These are phyloP conservation scores for Coemansia sp. DNA, from an alignment of 192 early-diverging fungal species.

Conservation along the genomic window DNA sequence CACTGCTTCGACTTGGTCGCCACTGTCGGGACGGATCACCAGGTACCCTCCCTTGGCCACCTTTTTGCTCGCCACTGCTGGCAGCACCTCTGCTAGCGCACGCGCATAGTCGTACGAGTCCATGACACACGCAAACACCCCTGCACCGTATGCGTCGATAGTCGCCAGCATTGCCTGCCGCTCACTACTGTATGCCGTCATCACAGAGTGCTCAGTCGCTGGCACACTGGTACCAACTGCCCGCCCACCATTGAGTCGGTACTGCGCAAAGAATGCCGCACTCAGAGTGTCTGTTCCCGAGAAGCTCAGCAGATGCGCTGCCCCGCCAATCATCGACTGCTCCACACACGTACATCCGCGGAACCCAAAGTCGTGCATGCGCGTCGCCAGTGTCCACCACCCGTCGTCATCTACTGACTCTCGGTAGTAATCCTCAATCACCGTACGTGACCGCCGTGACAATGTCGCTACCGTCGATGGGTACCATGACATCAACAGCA, in stretches of 20 bases:
- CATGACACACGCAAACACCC: conserved; percentile 85
- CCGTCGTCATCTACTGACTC: conserved; percentile 63
- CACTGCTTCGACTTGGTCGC: conserved; percentile 74
- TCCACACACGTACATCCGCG: conserved; percentile 82
- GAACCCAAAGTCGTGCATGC: conserved; percentile 92
- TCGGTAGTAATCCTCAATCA: conserved; percentile 61
- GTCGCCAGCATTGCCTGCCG: conserved; percentile 64
- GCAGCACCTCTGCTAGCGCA: conserved; percentile 72
- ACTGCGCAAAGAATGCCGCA: conserved; percentile 78
- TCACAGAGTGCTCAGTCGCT: conserved; percentile 89
- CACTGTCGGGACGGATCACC: conserved; percentile 82
- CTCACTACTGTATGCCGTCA: conserved; percentile 73
- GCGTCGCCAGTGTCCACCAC: conserved; percentile 55
- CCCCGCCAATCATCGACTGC: conserved; percentile 82
- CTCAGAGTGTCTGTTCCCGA: conserved; percentile 76
- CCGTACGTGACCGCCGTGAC: conserved; percentile 62
- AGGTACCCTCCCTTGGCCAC: conserved; percentile 73
- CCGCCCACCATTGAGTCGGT: conserved; percentile 67
- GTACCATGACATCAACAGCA: conserved; percentile 85
- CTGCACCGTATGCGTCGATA: conserved; percentile 66
- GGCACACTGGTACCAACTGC: conserved; percentile 77
- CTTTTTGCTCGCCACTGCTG: conserved; percentile 64
- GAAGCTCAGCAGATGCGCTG: conserved; percentile 82
- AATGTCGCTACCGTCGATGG: conserved; percentile 82
- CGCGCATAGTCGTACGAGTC: conserved; percentile 83